These are phyloP conservation scores for Starmerella etchellsii DNA, from an alignment of 805 yeast genomes.

Conservation along the genomic window DNA sequence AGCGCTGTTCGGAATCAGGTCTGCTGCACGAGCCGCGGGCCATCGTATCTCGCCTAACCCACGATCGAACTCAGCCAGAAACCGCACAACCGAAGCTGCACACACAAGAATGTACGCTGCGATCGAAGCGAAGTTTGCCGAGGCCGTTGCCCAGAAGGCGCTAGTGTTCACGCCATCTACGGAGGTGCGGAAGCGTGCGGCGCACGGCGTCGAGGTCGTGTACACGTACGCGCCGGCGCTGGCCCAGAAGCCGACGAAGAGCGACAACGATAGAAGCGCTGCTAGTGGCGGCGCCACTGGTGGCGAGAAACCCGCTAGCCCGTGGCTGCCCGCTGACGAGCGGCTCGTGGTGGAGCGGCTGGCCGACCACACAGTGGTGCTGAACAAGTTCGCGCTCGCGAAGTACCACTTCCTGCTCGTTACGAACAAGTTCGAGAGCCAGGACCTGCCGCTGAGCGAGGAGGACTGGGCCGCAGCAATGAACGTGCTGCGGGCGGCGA, in stretches of 20 bases:
- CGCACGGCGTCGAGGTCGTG: slow-evolving; percentile 25
- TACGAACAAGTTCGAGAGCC: slow-evolving; percentile 62
- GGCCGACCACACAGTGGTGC: slow-evolving; percentile 46
- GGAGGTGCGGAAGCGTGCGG: slow-evolving; percentile 24
- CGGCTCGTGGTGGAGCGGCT: slow-evolving; percentile 48
- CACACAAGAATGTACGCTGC: slow-evolving; percentile 16
- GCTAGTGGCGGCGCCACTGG: slow-evolving; percentile 2
- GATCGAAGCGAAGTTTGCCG: slow-evolving; percentile 28
- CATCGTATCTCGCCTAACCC: too few species aligned
- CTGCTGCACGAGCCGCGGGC: too few species aligned
- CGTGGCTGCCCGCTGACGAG: slow-evolving; percentile 72
- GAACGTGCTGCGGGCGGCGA: slow-evolving; percentile 40
- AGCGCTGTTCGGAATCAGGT: too few species aligned
- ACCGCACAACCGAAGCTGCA: too few species aligned
- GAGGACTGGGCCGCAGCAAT: slow-evolving; percentile 52
- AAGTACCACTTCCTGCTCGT: slow-evolving; percentile 68
- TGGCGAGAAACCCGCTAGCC: slow-evolving; percentile 31
- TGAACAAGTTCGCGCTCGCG: slow-evolving; percentile 79
- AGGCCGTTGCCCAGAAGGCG: slow-evolving; percentile 36
- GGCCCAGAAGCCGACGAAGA: slow-evolving; percentile 25
- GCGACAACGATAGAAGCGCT: slow-evolving; percentile 6
- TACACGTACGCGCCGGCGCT: slow-evolving; percentile 30
- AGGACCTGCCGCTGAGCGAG: slow-evolving; percentile 57
- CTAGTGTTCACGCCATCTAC: slow-evolving; percentile 42
- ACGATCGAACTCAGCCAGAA: too few species aligned